Evolutionary conservation across 345 rosid genomes (phyloP).

Genomic region (Streptanthus diversifolius): DNA sequence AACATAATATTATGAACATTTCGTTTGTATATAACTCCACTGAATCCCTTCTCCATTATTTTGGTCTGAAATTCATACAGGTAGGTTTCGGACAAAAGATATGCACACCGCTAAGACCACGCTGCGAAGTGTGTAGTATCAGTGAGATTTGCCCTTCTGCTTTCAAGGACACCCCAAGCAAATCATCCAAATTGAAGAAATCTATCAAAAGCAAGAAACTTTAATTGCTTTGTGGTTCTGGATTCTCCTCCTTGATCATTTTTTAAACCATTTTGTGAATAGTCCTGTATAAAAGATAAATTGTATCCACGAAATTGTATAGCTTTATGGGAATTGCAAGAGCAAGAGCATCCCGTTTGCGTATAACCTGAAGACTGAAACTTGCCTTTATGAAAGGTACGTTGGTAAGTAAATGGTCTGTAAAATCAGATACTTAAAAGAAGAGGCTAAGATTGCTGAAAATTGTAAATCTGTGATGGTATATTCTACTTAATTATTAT

Average conservation of each 20-base stretch:
- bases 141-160: conserved; percentile 79
- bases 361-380: not conserved
- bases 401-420: not conserved
- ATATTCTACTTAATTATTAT: not conserved
- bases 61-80: conserved; percentile 30
- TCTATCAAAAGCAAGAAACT: conserved; percentile 36
- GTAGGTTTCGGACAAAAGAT: conserved; percentile 94
- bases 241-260: not conserved
- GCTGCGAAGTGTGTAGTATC: conserved; percentile 59
- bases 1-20: not conserved
- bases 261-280: conserved; percentile 1
- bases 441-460: not conserved
- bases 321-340: not conserved
- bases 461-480: not conserved
- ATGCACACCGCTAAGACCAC: conserved; percentile 81
- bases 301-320: not conserved
- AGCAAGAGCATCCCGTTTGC: not conserved
- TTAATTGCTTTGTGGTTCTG: conserved; percentile 16
- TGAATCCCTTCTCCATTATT: not conserved
- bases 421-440: not conserved
- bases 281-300: not conserved
- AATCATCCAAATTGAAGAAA: conserved; percentile 49
- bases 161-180: conserved; percentile 59
- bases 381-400: not conserved
- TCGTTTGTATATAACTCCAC: not conserved